Conservation (phyloP, 2,329 filamentous ascomycete genomes). For the Cordyceps tenuipes region DNA sequence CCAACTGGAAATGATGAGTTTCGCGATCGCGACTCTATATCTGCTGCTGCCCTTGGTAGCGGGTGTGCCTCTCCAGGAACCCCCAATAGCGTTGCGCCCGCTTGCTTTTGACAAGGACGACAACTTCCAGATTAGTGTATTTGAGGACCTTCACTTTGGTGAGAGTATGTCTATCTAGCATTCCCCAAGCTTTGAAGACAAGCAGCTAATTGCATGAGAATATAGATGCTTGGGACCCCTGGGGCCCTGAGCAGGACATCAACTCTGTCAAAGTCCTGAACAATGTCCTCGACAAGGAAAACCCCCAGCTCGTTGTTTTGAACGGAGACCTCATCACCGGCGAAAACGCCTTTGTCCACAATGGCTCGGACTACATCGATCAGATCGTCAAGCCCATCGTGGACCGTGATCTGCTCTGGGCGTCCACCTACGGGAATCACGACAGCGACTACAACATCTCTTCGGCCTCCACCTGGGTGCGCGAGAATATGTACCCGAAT, state of each 20-base stretch:
- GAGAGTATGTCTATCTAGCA: conserved; percentile 10
- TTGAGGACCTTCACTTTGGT: conserved; percentile 17
- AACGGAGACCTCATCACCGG: conserved; percentile 67
- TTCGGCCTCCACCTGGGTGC: conserved; percentile 32
- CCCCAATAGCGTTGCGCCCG: conserved; percentile 46
- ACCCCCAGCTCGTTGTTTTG: conserved; percentile 6
- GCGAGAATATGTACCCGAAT: conserved; percentile 31
- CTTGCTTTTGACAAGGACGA: conserved; percentile 11
- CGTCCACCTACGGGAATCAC: conserved; percentile 65
- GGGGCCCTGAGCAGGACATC: conserved; percentile 31
- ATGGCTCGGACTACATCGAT: conserved; percentile 49
- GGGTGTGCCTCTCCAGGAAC: background rate
- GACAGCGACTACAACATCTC: conserved; percentile 54
- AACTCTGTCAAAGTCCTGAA: conserved; percentile 28
- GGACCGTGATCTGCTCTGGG: conserved; percentile 48
- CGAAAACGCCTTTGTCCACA: conserved; percentile 49
- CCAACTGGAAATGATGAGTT: background rate
- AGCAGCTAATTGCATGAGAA: background rate
- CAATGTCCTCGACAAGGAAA: conserved; percentile 23
- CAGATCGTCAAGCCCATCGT: conserved; percentile 51
- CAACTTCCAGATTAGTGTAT: conserved; percentile 15
- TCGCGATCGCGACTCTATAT: background rate
- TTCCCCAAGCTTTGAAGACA: background rate
- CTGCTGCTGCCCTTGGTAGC: background rate
- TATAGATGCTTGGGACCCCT: conserved; percentile 22